Evolutionary conservation across 768 basidiomycete genomes (phyloP).

Genomic region (Suillus americanus): DNA sequence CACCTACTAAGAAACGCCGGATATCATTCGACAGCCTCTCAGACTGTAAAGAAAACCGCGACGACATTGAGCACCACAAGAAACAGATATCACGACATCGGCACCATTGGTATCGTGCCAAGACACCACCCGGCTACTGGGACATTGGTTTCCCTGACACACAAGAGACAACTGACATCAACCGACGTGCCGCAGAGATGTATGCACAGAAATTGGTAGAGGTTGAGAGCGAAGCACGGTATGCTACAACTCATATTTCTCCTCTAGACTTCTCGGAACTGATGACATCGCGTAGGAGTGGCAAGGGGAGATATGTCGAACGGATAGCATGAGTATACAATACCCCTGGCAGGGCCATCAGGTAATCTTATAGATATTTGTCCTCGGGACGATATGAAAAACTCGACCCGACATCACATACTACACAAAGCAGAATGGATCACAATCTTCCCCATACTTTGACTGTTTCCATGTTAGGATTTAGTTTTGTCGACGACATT

Average conservation of each 20-base stretch:
- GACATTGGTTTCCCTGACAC: constrained; percentile 88
- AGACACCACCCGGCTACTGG: constrained; percentile 88
- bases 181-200: constrained; percentile 70
- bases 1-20: constrained; percentile 16
- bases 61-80: constrained; percentile 53
- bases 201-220: constrained; percentile 59
- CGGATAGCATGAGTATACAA: constrained; percentile 17
- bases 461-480: not conserved
- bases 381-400: not conserved
- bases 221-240: constrained; percentile 61
- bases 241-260: constrained; percentile 24
- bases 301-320: constrained; percentile 27
- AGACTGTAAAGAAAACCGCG: constrained; percentile 29
- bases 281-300: constrained; percentile 13
- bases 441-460: not conserved
- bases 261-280: not conserved
- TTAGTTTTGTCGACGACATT: not conserved
- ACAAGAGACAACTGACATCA: constrained; percentile 77
- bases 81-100: constrained; percentile 72
- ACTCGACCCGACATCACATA: not conserved
- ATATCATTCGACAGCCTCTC: constrained; percentile 14
- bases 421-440: not conserved
- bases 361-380: not conserved
- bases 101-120: constrained; percentile 64
- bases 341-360: not conserved